phyloP scores from a whole-genome alignment of 2,329 filamentous ascomycete genomes.

The Elsinoe perseae region DNA sequence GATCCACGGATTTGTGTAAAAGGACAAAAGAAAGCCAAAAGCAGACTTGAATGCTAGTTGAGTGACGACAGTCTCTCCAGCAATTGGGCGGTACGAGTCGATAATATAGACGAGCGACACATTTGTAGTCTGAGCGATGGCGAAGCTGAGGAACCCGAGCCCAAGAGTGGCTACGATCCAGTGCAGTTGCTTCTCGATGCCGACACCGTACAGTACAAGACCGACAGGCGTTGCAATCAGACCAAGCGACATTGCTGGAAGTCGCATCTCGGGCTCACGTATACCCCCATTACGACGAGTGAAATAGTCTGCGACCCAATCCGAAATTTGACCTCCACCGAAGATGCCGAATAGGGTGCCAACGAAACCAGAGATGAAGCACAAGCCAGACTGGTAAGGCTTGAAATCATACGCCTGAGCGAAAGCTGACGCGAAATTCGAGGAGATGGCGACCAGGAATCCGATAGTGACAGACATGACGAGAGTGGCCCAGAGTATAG shows the following conservation, averaged over 20 bases:
- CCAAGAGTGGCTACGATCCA: constrained; percentile 53
- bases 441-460: constrained; percentile 38
- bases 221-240: constrained; percentile 25
- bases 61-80: constrained; percentile 49
- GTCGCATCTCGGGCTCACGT: constrained; percentile 32
- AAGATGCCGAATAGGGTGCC: constrained; percentile 45
- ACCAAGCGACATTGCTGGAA: constrained; percentile 28
- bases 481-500: constrained; percentile 49
- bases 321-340: constrained; percentile 39
- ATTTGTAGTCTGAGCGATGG: constrained; percentile 50
- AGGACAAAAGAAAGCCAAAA: constrained; percentile 52
- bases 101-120: constrained; percentile 52
- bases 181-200: constrained; percentile 27
- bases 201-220: constrained; percentile 29
- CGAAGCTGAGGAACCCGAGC: constrained; percentile 48
- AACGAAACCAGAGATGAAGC: constrained; percentile 44
- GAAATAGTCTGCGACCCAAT: constrained; percentile 28
- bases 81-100: constrained; percentile 51
- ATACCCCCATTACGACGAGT: constrained; percentile 26
- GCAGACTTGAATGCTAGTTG: constrained; percentile 33
- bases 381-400: constrained; percentile 39
- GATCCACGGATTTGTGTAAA: constrained; percentile 56
- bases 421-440: constrained; percentile 28
- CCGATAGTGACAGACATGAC: constrained; percentile 50
- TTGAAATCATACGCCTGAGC: constrained; percentile 25